Evolutionary conservation across 108 stramenopile genomes (phyloP), one percentile per base, ranked within the genome.

Genomic region (Discostella pseudostelligera): DNA sequence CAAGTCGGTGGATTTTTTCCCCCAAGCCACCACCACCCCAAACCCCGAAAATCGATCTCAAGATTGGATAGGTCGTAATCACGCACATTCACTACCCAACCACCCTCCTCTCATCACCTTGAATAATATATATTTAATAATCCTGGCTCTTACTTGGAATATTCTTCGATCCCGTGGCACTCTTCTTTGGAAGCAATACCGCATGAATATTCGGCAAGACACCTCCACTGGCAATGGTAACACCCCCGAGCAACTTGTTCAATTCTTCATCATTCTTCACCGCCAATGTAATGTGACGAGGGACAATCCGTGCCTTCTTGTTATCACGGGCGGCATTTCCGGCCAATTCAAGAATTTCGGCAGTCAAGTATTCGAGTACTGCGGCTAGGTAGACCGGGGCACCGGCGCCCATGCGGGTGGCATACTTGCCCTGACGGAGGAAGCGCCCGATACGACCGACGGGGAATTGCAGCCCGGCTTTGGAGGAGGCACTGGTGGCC

Each of bases 161-260:
- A 40, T 49, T 17, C 43, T 70, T 70, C 44, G 37, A 36, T n/a
- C n/a, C n/a, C 3, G 68, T 71, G 39, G 67, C 75, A 51, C 69
- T 69, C 84, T 93, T 96, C 88, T 95, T 97, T 50, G 94, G 96
- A 39, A 97, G 84, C 47, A 97, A 83, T 14, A 96, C 90, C 8
- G 94, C 85, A 92, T 98, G 97, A 74, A 98, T 98, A 84, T 98
- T 97, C 44, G 97, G 97, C 26, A 98, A 74, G 8, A 98, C 97
- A 80, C 97, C 97, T 21, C 97, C 97, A 45, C 88, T 59, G 4
- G 97, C 96, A 74, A 98, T 98, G 57, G 96, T 98, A 12, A 96
- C 96, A 39, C 79, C 83, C 53, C 95, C 94, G 21, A 97, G 80
- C 17, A 97, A 83, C 74, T 91, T 94, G 85, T 97, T 96, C 76